A percentile compares a stretch with the other conserved stretches of the same genome.
phyloP scores from a whole-genome alignment of 257 asterid species.

The Petunia axillaris region DNA sequence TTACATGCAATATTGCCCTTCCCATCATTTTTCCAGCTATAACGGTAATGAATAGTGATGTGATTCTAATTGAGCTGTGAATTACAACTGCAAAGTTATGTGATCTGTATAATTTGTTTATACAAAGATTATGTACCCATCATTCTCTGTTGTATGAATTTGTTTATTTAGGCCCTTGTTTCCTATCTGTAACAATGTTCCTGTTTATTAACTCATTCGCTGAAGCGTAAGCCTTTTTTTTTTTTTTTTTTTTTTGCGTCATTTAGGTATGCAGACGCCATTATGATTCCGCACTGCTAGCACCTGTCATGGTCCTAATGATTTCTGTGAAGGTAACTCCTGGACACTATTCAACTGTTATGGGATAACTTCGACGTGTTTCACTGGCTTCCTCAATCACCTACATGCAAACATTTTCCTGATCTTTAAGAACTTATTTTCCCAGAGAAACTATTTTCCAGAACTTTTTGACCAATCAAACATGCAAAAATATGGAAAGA shows the following conservation, averaged over 20 bases:
- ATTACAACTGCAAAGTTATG: background rate
- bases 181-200: background rate
- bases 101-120: background rate
- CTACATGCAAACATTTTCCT: too few relatives aligned
- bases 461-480: too few relatives aligned
- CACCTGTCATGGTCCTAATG: slow-evolving; percentile 81
- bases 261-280: slow-evolving; percentile 58
- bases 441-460: too few relatives aligned
- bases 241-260: background rate
- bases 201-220: slow-evolving; percentile 15
- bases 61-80: slow-evolving; percentile 13
- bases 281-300: slow-evolving; percentile 50
- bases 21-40: background rate
- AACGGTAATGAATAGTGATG: background rate
- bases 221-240: slow-evolving; percentile 23
- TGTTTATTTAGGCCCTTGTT: background rate
- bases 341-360: background rate
- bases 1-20: background rate
- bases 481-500: too few relatives aligned
- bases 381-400: too few relatives aligned
- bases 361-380: background rate
- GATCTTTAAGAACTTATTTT: too few relatives aligned
- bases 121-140: background rate
- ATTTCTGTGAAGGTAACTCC: slow-evolving; percentile 73
- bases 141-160: background rate